Percentiles rank a stretch among this genome's conserved stretches.
These are phyloP conservation scores for Theobroma grandiflorum DNA, from an alignment of 441 rosid species.

Conservation along the genomic window DNA sequence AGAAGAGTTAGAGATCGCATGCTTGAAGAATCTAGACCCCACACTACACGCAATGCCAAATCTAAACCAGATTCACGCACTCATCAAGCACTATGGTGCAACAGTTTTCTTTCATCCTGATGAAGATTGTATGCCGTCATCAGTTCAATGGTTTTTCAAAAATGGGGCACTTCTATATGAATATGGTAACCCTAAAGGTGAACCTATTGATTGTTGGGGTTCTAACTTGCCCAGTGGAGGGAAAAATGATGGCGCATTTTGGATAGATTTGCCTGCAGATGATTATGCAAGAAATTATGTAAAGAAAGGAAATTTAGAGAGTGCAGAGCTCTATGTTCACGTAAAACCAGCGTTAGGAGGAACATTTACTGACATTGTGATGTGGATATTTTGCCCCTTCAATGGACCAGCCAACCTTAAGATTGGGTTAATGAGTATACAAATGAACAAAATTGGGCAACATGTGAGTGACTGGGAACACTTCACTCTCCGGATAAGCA, in stretches of 20 bases:
- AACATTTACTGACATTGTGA: slow-evolving; percentile 68
- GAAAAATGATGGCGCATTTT: slow-evolving; percentile 55
- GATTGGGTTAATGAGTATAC: slow-evolving; percentile 56
- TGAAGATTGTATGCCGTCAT: slow-evolving; percentile 70
- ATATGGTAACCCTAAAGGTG: slow-evolving; percentile 48
- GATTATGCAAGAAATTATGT: slow-evolving; percentile 51
- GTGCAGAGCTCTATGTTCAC: slow-evolving; percentile 70
- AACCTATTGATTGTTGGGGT: slow-evolving; percentile 53
- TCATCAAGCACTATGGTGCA: slow-evolving; percentile 64
- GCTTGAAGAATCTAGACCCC: slow-evolving; percentile 65
- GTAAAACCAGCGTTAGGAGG: slow-evolving; percentile 76
- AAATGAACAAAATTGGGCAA: slow-evolving; percentile 64
- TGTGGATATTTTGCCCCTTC: slow-evolving; percentile 82
- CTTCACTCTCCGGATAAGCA: slow-evolving; percentile 68
- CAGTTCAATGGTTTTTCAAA: slow-evolving; percentile 73
- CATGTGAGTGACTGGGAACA: slow-evolving; percentile 83
- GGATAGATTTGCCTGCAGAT: slow-evolving; percentile 66
- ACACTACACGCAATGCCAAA: slow-evolving; percentile 65
- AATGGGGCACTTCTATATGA: slow-evolving; percentile 60
- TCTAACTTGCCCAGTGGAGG: slow-evolving; percentile 67
- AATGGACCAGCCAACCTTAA: slow-evolving; percentile 76
- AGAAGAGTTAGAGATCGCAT: slow-evolving; percentile 46
- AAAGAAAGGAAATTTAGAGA: slow-evolving; percentile 60
- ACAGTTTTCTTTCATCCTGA: slow-evolving; percentile 77
- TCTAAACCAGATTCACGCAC: slow-evolving; percentile 59